Percentiles rank a stretch among this genome's conserved stretches.
These are phyloP conservation scores for Graphiopsis chlorocephala DNA, from an alignment of 2,329 filamentous ascomycete genomes.

Conservation along the genomic window DNA sequence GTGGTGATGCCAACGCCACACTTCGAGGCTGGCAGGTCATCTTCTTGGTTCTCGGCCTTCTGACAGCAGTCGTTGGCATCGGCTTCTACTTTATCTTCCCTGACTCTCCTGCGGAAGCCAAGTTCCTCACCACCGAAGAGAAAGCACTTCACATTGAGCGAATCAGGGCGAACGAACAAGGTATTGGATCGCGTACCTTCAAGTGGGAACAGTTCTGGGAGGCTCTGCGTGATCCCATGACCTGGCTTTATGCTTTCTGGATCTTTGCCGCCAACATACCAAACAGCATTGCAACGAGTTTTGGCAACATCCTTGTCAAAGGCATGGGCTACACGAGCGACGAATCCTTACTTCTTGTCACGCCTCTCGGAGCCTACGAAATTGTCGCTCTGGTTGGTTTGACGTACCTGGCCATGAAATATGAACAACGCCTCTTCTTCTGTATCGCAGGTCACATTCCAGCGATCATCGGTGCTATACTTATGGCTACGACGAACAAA, in stretches of 20 bases:
- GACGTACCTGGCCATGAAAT: not conserved
- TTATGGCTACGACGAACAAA: conserved; percentile 38
- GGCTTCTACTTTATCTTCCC: conserved; percentile 37
- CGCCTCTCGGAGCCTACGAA: conserved; percentile 57
- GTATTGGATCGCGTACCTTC: conserved; percentile 46
- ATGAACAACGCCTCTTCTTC: not conserved
- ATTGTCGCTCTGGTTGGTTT: conserved; percentile 36
- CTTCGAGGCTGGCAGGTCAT: conserved; percentile 25
- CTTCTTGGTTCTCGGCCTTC: conserved; percentile 22
- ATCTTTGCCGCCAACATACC: conserved; percentile 50
- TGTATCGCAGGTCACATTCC: conserved; percentile 18
- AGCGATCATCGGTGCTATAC: conserved; percentile 32
- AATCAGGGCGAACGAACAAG: conserved; percentile 43
- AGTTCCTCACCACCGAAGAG: conserved; percentile 56
- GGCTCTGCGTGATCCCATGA: conserved; percentile 61
- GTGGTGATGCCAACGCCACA: conserved; percentile 13
- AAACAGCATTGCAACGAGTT: conserved; percentile 54
- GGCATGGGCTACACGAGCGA: conserved; percentile 33
- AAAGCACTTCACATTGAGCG: conserved; percentile 47
- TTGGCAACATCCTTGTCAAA: conserved; percentile 50
- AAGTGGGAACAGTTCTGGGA: conserved; percentile 53
- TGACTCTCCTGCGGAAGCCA: conserved; percentile 60
- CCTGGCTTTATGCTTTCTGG: conserved; percentile 31
- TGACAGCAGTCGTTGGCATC: conserved; percentile 20
- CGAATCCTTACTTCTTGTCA: conserved; percentile 40